Evolutionary conservation across 106 monocot genomes (phyloP).

Genomic region (Dendrobium huoshanense): DNA sequence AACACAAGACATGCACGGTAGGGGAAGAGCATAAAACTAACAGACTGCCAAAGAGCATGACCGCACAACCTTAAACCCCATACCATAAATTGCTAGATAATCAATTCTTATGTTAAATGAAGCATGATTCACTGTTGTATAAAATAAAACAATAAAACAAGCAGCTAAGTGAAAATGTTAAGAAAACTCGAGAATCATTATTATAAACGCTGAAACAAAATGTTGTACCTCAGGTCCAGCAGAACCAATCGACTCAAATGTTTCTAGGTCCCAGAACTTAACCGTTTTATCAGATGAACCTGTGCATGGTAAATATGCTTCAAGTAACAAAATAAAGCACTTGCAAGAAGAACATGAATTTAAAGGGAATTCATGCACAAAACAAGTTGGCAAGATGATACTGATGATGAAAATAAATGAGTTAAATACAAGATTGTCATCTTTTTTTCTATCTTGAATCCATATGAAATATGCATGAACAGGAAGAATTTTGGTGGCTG

Average conservation of each 20-base stretch:
- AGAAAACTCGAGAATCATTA: background rate
- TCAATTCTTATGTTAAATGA: background rate
- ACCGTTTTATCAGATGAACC: conserved; percentile 93
- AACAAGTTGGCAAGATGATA: background rate
- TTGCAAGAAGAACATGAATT: background rate
- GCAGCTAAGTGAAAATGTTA: background rate
- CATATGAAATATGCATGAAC: background rate
- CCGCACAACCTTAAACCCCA: background rate
- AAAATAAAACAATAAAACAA: background rate
- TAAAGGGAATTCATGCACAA: background rate
- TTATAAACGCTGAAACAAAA: background rate
- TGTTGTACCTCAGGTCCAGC: conserved; percentile 81
- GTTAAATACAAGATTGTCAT: background rate
- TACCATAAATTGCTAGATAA: background rate
- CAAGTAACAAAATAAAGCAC: background rate
- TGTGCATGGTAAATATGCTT: conserved; percentile 17
- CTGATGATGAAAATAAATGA: background rate
- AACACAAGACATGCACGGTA: background rate
- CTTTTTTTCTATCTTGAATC: background rate
- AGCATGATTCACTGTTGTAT: background rate
- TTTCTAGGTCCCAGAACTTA: conserved; percentile 99
- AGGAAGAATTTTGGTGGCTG: background rate
- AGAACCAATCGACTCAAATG: conserved; percentile 94
- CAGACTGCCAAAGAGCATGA: background rate
- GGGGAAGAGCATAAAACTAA: background rate